Evolutionary conservation across 495 filamentous ascomycete species (phyloP).

Genomic region (Penicilliopsis zonata): DNA sequence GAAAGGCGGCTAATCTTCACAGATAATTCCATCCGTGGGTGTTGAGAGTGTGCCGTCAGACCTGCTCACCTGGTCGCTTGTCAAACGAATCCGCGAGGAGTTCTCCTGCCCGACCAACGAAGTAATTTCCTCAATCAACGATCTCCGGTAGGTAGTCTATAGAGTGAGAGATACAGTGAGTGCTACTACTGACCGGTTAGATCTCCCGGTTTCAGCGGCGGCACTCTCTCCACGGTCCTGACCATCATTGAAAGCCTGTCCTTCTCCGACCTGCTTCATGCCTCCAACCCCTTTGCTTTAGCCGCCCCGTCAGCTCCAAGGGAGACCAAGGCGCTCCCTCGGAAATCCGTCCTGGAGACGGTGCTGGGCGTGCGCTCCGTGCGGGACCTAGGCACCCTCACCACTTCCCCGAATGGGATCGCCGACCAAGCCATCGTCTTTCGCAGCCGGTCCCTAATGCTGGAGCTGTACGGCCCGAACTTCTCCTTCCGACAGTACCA

Average conservation of each 20-base stretch:
- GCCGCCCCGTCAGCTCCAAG: conserved; percentile 44
- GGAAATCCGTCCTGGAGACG: conserved; percentile 21
- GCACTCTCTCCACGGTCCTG: conserved; percentile 55
- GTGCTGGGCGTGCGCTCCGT: conserved; percentile 50
- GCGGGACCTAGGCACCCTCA: conserved; percentile 55
- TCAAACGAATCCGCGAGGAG: conserved; percentile 48
- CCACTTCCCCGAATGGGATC: conserved; percentile 43
- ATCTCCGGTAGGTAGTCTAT: conserved; percentile 47
- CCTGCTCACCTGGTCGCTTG: conserved; percentile 60
- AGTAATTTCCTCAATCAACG: conserved; percentile 49
- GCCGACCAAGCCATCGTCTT: conserved; percentile 60
- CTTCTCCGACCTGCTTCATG: conserved; percentile 39
- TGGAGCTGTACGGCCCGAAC: conserved; percentile 54
- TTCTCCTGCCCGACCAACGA: conserved; percentile 42
- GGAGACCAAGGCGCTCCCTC: conserved; percentile 17
- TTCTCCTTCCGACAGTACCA: conserved; percentile 65
- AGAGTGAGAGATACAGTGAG: conserved; percentile 46
- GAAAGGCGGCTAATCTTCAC: too few relatives aligned
- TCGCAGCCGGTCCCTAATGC: conserved; percentile 64
- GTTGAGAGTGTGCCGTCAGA: conserved; percentile 82
- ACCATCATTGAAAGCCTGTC: conserved; percentile 51
- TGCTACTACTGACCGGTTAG: conserved; percentile 47
- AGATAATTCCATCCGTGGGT: conserved; percentile 77
- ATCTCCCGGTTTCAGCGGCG: conserved; percentile 53
- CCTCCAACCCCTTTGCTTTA: conserved; percentile 51